Base-by-base conservation (phyloP, 2,329 filamentous ascomycete species). In the Cladosporium sp. region DNA sequence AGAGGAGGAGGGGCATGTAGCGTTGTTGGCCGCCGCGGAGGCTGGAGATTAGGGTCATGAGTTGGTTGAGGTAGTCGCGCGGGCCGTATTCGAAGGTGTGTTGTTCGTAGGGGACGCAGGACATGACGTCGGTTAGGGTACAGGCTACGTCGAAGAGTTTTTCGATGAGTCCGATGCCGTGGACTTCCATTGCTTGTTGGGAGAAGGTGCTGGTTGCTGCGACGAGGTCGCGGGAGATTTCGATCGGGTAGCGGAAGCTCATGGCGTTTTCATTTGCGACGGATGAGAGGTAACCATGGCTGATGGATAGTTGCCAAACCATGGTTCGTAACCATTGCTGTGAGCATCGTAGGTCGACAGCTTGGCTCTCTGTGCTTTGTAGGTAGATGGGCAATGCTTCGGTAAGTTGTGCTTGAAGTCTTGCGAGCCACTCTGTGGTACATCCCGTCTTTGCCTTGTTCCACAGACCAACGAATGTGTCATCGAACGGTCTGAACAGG, bases 81-180 rank as follows among this genome's bases (percentile, higher is more conserved):
- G 88, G 86, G 0, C 84, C 82, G 32, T 79, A 67, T 18, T 78
- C 74, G 62, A 88, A 89, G n/a, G 68, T 67, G 50, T 72, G 62
- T 51, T 71, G 71, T 42, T 72, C 80, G 43, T 83, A 74, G 1
- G 77, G 76, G 4, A 80, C 76, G 59, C 74, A 79, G 7, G 83
- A 77, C 49, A 95, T 80, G 18, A 88, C 83, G 55, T 92, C 86
- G 7, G 79, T 84, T 54, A 93, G 74, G 13, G 83, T 82, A 64
- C 79, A 85, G 11, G 86, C 82, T 30, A 91, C 79, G 57, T 91
- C 85, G 59, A 93, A 80, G 11, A 95, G 71, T 64, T 92, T 92
- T 63, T 91, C 87, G 53, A 93, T 82, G 80, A 94, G 67, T 20
- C 85, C 85, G 33, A 87, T 78, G 15, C 84, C 85, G 56, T 91